These are phyloP conservation scores for Saccharum hybrid DNA, from an alignment of 202 grass and related monocot species.

Conservation along the genomic window DNA sequence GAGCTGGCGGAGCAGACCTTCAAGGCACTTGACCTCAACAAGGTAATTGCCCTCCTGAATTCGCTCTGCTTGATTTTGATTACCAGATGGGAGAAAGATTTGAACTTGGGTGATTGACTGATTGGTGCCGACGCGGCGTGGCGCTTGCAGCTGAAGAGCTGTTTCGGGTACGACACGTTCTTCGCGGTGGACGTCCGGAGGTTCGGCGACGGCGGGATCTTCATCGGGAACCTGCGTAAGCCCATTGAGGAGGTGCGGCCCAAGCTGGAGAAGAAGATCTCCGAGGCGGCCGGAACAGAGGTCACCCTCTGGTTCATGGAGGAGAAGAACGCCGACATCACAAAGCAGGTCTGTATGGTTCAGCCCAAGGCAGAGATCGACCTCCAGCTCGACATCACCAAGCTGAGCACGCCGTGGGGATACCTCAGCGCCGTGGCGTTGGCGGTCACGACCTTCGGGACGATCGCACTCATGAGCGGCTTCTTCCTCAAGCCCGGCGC, in stretches of 20 bases:
- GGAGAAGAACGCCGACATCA: slow-evolving; percentile 76
- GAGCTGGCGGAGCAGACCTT: slow-evolving; percentile 83
- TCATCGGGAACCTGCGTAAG: slow-evolving; percentile 89
- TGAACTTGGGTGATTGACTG: not conserved
- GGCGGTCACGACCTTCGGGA: slow-evolving; percentile 88
- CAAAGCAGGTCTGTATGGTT: slow-evolving; percentile 94
- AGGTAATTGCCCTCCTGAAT: slow-evolving; percentile 31
- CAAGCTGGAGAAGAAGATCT: slow-evolving; percentile 90
- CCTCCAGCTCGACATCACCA: slow-evolving; percentile 84
- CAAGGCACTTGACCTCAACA: slow-evolving; percentile 90
- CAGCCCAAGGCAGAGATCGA: slow-evolving; percentile 97
- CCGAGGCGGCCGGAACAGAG: slow-evolving; percentile 77
- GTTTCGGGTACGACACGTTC: slow-evolving; percentile 94
- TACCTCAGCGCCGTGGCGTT: slow-evolving; percentile 68
- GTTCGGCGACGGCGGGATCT: slow-evolving; percentile 92
- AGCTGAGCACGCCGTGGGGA: slow-evolving; percentile 81
- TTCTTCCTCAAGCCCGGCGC: slow-evolving; percentile 96
- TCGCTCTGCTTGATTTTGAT: not conserved
- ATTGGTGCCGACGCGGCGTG: too few species aligned
- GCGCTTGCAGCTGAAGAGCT: slow-evolving; percentile 75
- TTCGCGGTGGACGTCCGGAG: slow-evolving; percentile 84
- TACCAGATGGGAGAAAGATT: not conserved
- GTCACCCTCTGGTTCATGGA: slow-evolving; percentile 98
- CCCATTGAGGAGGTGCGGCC: slow-evolving; percentile 79
- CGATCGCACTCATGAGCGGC: slow-evolving; percentile 82